Base-by-base conservation (phyloP, 2,329 filamentous ascomycete genomes). In the Aspergillus versicolor region DNA sequence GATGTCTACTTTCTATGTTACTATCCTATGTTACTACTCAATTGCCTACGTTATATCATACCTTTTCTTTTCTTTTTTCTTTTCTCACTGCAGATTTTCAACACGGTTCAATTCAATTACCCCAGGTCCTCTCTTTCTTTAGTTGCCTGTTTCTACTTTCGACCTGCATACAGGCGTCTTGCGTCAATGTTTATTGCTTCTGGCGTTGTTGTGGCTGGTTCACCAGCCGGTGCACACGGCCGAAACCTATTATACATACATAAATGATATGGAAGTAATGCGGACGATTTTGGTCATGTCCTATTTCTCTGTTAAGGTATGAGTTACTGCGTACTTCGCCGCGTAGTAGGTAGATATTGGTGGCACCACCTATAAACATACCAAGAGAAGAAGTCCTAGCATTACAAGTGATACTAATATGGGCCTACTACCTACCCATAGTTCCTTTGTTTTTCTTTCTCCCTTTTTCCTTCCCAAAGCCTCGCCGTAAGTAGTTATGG, bases 111-210 rank as follows among this genome's bases (percentile, higher is more conserved):
- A 42, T 19, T 50, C 37, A 27, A 22, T 24, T 52, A 11, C 42
- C 47, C 19, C 34, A n/a, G 30, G n/a, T 40, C 13, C 38, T 56
- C 22, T 56, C 54, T 60, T 40, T 21, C 40, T 56, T 52, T 44
- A 51, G 27, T 47, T 49, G 60, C 27, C 54, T 30, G 8, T 30
- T 46, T 51, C 50, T 17, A 48, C 30, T 38, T 55, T 54, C 38
- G 53, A 57, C 57, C 48, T 63, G 60, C 63, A 63, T 62, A 38
- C 49, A 63, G 62, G 61, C 62, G 63, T 62, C 58, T 52, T 54
- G 59, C 58, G 56, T 63, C 49, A 44, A 61, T 37, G 52, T 60
- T 34, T 52, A 47, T 43, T 59, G 51, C 56, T 47, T 56, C 52
- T 24, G 32, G 32, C 34, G 50, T 60, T 56, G 52, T 30, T 58